Evolutionary conservation across 768 basidiomycete genomes (phyloP), one percentile per base, ranked within the genome.

Genomic region (Mycena vulgaris): DNA sequence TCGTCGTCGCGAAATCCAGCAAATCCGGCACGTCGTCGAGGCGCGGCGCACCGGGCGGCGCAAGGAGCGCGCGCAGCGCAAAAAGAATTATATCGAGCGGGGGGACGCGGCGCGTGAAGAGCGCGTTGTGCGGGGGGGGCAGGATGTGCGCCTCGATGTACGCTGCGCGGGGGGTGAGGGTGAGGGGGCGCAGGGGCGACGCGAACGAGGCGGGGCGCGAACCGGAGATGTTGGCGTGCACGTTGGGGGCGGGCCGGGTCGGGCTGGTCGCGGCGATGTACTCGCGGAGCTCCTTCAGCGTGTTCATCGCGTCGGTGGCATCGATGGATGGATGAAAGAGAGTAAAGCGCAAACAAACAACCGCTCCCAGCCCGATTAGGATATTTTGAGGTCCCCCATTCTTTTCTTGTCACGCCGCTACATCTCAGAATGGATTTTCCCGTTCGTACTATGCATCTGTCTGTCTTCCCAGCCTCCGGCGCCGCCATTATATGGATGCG

Each of bases 81-180:
- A 49, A 67, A 23, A 69, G 25, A 5, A 73, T 52, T 60, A 73
- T 66, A 42, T 73, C 72, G 48, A 73, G 65, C 35, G 72, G 72
- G 4, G 72, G 72, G 16, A 63, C 68, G 30, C 49, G 63, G 30
- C 21, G 23, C 30, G 59, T 51, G 55, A 73, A 73, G 39, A 73
- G 68, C 7, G 60, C 55, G 47, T 70, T 70, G 35, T 37, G 35
- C 10, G 72, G 65, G 56, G 60, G 64, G 42, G 57, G 30, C 30
- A 66, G 17, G 52, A 73, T 59, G 39, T 73, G 21, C 25, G 58
- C 16, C 11, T 49, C 57, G 39, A 73, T 67, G 33, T 69, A 69
- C 23, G 63, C 68, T 69, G 42, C n/a, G 48, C 28, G 53, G n/a
- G n/a, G n/a, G n/a, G n/a, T n/a, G n/a, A n/a, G 61, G 53, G 47